Conservation (phyloP, 345 rosid genomes). For the Firmiana major region DNA sequence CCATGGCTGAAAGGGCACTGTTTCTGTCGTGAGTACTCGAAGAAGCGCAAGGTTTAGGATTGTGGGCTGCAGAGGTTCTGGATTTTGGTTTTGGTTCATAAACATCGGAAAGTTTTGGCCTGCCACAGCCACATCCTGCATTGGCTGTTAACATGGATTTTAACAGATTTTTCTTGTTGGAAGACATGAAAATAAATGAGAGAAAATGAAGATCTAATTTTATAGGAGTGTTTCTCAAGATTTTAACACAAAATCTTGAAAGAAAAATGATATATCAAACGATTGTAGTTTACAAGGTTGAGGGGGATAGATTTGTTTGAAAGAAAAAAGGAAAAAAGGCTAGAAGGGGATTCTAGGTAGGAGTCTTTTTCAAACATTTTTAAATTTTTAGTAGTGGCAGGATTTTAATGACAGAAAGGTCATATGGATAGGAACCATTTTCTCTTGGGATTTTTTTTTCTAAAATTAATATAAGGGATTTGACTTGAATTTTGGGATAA, state of each 20-base stretch:
- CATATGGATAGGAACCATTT: background rate
- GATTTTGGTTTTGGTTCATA: constrained; percentile 28
- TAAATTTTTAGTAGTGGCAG: background rate
- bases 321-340: background rate
- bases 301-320: background rate
- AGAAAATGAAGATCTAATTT: background rate
- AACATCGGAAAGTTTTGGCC: constrained; percentile 21
- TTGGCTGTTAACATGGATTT: background rate
- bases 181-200: constrained; percentile 11
- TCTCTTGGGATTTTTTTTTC: background rate
- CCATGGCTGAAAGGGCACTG: background rate
- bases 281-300: background rate
- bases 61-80: background rate
- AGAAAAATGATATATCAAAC: too few relatives aligned
- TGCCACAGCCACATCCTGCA: constrained; percentile 22
- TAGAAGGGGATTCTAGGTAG: constrained; percentile 3
- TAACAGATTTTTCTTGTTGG: background rate
- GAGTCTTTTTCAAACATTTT: constrained; percentile 8
- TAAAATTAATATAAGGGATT: background rate
- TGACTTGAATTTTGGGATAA: background rate
- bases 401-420: background rate
- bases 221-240: background rate
- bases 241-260: background rate
- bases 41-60: constrained; percentile 1
- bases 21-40: background rate